A percentile compares a stretch with the other conserved stretches of the same genome.
Evolutionary conservation across 495 filamentous ascomycete species (phyloP).

Genomic region (Penicillium egyptiacum): DNA sequence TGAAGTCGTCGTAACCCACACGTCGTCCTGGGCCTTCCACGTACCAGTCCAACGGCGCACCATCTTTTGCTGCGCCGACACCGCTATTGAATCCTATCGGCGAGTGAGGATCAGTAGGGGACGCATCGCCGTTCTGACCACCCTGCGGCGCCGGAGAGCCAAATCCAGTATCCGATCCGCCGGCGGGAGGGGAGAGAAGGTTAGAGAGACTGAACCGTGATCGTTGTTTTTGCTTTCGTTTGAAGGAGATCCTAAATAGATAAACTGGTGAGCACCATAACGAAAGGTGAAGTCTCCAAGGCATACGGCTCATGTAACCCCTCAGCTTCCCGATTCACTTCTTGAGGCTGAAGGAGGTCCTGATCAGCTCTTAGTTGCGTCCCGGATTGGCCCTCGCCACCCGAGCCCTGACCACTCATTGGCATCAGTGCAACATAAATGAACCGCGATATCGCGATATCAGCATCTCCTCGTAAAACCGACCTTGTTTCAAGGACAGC

Average conservation of each 20-base stretch:
- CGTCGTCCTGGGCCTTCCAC: constrained; percentile 86
- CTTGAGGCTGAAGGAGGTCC: constrained; percentile 14
- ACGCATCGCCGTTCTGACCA: constrained; percentile 32
- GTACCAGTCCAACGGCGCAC: constrained; percentile 76
- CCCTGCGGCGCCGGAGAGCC: constrained; percentile 23
- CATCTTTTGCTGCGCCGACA: constrained; percentile 59
- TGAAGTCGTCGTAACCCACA: constrained; percentile 94
- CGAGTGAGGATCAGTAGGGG: constrained; percentile 24
- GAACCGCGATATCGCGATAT: constrained; percentile 9
- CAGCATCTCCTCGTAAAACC: constrained; percentile 21
- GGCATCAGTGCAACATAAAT: constrained; percentile 30
- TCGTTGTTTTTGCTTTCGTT: constrained; percentile 72
- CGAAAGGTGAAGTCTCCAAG: neutral
- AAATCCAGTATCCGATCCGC: constrained; percentile 28
- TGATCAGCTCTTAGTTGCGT: constrained; percentile 13
- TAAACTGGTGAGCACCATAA: constrained; percentile 14
- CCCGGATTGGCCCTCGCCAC: constrained; percentile 17
- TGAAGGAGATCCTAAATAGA: constrained; percentile 68
- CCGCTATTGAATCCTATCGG: constrained; percentile 40
- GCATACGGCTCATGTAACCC: constrained; percentile 50
- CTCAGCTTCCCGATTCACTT: constrained; percentile 37
- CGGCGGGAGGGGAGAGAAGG: constrained; percentile 49
- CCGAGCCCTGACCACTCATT: constrained; percentile 26
- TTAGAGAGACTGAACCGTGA: constrained; percentile 56
- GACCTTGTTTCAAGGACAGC: constrained; percentile 16